phyloP scores from a whole-genome alignment of 495 filamentous ascomycete species.

The Penicillium verhagenii region DNA sequence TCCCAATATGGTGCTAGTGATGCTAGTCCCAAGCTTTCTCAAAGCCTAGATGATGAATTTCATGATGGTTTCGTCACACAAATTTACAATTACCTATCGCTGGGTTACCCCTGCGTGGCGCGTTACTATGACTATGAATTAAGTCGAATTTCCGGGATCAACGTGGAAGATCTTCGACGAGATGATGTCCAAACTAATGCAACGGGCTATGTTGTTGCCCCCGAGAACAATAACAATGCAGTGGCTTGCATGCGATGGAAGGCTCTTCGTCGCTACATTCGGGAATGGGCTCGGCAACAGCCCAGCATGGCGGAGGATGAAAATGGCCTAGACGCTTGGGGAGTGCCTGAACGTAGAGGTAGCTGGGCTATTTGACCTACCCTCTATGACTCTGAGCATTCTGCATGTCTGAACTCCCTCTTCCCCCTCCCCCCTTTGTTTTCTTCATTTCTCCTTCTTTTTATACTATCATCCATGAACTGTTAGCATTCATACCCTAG shows the following conservation, averaged over 20 bases:
- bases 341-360: slow-evolving; percentile 68
- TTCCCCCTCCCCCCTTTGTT: no score
- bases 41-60: slow-evolving; percentile 57
- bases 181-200: slow-evolving; percentile 67
- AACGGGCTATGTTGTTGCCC: slow-evolving; percentile 64
- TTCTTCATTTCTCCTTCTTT: background rate
- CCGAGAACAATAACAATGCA: slow-evolving; percentile 28
- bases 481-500: background rate
- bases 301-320: slow-evolving; percentile 58
- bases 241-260: slow-evolving; percentile 70
- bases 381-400: background rate
- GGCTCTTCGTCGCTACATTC: slow-evolving; percentile 76
- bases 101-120: slow-evolving; percentile 84
- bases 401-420: no score
- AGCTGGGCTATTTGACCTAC: slow-evolving; percentile 77
- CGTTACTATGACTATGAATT: slow-evolving; percentile 80
- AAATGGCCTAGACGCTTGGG: slow-evolving; percentile 60
- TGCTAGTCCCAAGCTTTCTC: background rate
- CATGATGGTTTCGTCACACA: slow-evolving; percentile 85
- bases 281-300: slow-evolving; percentile 81
- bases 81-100: slow-evolving; percentile 92
- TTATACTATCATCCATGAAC: background rate
- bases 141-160: slow-evolving; percentile 68
- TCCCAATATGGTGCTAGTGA: background rate
- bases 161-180: slow-evolving; percentile 61